Conservation (phyloP, 2,329 filamentous ascomycete species). For the Lecanicillium sp. region DNA sequence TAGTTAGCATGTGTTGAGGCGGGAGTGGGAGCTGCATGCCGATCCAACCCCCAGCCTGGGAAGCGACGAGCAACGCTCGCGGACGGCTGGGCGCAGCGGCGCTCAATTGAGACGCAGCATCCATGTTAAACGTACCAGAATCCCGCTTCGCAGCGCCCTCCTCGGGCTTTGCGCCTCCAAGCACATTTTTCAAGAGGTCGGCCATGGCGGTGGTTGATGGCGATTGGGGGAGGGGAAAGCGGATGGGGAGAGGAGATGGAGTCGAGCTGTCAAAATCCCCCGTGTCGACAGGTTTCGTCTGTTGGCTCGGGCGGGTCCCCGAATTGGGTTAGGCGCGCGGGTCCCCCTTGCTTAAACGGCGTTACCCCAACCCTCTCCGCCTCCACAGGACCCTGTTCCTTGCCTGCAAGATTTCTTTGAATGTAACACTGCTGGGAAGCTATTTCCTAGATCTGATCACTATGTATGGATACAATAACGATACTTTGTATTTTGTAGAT, state of each 20-base stretch:
- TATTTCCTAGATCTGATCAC: too few species aligned
- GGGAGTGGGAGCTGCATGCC: not conserved
- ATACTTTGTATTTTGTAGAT: too few species aligned
- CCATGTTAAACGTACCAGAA: constrained; percentile 46
- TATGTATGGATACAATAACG: too few species aligned
- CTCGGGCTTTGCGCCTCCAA: constrained; percentile 55
- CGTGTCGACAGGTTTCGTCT: too few species aligned
- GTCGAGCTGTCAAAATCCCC: constrained; percentile 1
- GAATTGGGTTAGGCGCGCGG: too few species aligned
- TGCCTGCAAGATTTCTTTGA: too few species aligned
- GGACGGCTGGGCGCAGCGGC: not conserved
- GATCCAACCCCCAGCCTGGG: too few species aligned
- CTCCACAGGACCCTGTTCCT: too few species aligned
- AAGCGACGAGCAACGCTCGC: not conserved
- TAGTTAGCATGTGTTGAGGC: constrained; percentile 15
- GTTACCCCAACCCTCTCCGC: too few species aligned
- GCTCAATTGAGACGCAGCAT: not conserved
- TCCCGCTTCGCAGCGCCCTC: constrained; percentile 45
- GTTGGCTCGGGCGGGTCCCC: too few species aligned
- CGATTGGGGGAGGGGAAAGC: constrained; percentile 3
- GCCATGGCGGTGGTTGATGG: constrained; percentile 36
- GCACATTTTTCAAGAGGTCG: constrained; percentile 57
- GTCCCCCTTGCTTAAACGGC: too few species aligned
- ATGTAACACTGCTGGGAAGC: too few species aligned
- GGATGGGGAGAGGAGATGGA: constrained; percentile 10